Conservation (phyloP, 176 grass and related monocot species). For the Elymus sibiricus region DNA sequence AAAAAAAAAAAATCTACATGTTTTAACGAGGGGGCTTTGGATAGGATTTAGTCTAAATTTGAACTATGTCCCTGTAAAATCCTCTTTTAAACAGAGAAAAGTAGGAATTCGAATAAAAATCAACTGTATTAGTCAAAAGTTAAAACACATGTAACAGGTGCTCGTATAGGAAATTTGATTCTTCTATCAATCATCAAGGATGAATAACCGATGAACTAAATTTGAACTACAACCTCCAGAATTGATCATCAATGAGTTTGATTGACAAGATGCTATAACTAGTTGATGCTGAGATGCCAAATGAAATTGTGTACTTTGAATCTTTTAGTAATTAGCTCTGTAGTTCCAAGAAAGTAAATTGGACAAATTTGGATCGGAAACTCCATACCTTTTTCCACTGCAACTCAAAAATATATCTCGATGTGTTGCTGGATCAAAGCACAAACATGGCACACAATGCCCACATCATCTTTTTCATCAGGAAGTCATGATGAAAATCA, state of each 20-base stretch:
- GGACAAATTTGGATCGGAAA: background rate
- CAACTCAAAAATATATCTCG: conserved; percentile 53
- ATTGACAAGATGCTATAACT: background rate
- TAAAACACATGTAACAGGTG: background rate
- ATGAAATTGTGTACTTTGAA: background rate
- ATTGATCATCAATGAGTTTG: background rate
- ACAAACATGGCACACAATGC: conserved; percentile 71
- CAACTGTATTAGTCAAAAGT: background rate
- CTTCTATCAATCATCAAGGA: background rate
- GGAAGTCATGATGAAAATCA: conserved; percentile 46
- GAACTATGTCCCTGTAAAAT: background rate
- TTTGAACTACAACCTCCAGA: background rate
- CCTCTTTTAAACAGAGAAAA: background rate
- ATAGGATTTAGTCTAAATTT: background rate
- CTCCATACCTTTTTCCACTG: conserved; percentile 59
- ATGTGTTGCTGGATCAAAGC: conserved; percentile 62
- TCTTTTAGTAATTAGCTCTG: background rate
- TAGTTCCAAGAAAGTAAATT: background rate
- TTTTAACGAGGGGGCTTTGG: background rate
- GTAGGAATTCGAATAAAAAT: background rate
- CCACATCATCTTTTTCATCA: conserved; percentile 63
- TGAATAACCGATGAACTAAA: background rate
- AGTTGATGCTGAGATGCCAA: background rate
- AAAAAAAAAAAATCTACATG: background rate
- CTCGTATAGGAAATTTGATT: background rate